Evolutionary conservation across 371 early-diverging fungal genomes (phyloP).

Genomic region (Smittium mucronatum): DNA sequence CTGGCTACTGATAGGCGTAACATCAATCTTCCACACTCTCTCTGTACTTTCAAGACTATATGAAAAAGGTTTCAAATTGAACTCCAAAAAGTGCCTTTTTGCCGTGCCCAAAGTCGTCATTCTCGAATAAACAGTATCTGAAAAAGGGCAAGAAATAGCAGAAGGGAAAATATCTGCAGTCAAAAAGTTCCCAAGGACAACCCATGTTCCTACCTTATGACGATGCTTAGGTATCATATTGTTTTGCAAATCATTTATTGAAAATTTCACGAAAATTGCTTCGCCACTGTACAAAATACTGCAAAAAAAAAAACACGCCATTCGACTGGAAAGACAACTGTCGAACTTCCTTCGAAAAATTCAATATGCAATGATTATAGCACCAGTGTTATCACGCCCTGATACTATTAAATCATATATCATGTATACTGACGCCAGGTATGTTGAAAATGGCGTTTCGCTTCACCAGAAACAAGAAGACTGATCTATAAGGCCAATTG

Average conservation of each 20-base stretch:
- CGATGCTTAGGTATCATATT: neutral
- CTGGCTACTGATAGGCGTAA: too few species aligned
- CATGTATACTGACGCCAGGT: neutral
- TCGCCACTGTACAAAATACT: neutral
- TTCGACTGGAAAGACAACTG: neutral
- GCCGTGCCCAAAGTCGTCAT: neutral
- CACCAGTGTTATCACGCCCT: neutral
- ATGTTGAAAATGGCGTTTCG: neutral
- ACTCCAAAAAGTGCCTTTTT: neutral
- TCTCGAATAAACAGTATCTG: neutral
- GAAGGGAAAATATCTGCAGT: neutral
- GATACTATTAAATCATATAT: neutral
- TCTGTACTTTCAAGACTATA: neutral
- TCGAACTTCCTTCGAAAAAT: neutral
- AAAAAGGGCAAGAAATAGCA: neutral
- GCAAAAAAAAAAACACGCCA: neutral
- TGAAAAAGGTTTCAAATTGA: neutral
- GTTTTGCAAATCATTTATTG: neutral
- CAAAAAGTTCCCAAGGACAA: neutral
- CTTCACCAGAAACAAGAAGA: neutral
- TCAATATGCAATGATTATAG: neutral
- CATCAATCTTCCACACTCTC: too few species aligned
- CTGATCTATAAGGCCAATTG: neutral
- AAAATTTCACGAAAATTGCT: neutral
- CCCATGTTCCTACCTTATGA: neutral